These are phyloP conservation scores for Triglochin maritima DNA, from an alignment of 106 monocot species.

Conservation along the genomic window DNA sequence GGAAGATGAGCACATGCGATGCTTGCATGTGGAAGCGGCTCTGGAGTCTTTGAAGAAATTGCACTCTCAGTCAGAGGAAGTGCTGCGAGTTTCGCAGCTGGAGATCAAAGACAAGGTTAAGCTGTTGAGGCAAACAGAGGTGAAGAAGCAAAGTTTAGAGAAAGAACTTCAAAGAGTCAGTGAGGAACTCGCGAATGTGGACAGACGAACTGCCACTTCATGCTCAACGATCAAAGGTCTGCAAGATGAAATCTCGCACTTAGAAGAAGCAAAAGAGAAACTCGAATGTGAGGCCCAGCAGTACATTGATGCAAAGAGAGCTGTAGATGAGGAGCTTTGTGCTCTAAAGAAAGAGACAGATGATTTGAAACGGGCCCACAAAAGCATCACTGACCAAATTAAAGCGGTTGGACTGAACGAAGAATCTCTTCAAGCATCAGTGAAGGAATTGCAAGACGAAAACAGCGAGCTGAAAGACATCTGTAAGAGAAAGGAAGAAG, in stretches of 20 bases:
- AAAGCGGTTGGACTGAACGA: constrained; percentile 19
- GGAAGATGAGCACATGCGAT: constrained; percentile 24
- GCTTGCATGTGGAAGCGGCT: constrained; percentile 24
- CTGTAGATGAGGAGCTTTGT: constrained; percentile 6
- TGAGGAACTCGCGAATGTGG: constrained; percentile 29
- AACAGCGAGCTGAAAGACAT: constrained; percentile 35
- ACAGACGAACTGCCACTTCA: constrained; percentile 27
- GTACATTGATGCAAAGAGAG: not conserved
- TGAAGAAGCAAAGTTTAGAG: constrained; percentile 24
- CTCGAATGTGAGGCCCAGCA: constrained; percentile 10
- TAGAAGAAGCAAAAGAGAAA: constrained; percentile 10
- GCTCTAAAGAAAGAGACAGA: constrained; percentile 13
- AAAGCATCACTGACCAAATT: constrained; percentile 30
- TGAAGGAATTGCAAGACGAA: constrained; percentile 36
- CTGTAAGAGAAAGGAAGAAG: constrained; percentile 34
- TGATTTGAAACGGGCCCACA: constrained; percentile 28
- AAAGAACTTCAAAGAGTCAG: constrained; percentile 31
- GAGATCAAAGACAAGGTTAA: constrained; percentile 12
- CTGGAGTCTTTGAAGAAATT: constrained; percentile 30
- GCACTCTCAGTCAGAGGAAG: constrained; percentile 19
- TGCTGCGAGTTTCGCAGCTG: constrained; percentile 1
- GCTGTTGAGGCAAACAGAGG: constrained; percentile 9
- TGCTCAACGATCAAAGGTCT: constrained; percentile 24
- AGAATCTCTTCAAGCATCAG: constrained; percentile 33
- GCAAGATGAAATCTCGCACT: constrained; percentile 10